Base-by-base conservation (phyloP, 164 flowering plant species). In the Magnolia officinalis region DNA sequence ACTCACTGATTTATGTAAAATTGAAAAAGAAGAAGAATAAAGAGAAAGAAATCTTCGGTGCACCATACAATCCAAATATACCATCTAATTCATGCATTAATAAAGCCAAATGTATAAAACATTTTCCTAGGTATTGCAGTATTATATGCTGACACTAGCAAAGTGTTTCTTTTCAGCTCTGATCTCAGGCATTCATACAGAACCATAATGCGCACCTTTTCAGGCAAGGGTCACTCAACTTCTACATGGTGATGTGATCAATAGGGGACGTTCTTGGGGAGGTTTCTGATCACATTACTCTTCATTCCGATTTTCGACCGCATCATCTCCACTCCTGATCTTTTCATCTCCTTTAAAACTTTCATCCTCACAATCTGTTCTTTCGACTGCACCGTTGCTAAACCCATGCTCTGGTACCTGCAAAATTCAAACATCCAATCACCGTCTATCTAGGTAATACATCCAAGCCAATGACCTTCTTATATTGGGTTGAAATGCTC, bases 401-500 rank as follows among this genome's bases (percentile, higher is more conserved):
- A 80, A 19, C 99, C 97, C 97, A 96, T 91, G 86, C 95, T 90
- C 84, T 76, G 84, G 78, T 96, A 96, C 87, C 98, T 96, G 90
- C 74, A 71, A 72, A n/a, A 2, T n/a, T 76, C 4, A 67, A 45
- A 50, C 5, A 21, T 20, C 61, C 13, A 14, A 13, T 29, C 75
- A 63, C 67, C 0, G 20, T 49, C 69, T 21, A 63, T n/a, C 45
- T 6, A 6, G 45, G 45, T 37, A 37, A 37, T 37, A 37, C 45
- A 37, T 37, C 45, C 45, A 37, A 37, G 45, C 45, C 45, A 37
- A 37, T 37, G 45, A 37, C 0, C 0, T 37, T 4, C 6, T 37
- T 37, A 37, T 37, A 37, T 0, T 37, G 45, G 6, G 45, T 37
- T 37, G 45, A 37, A 37, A 37, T 37, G 45, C 4, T 37, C 45